phyloP scores from a whole-genome alignment of 768 basidiomycete genomes.

The Hygrocybe coccinea region DNA sequence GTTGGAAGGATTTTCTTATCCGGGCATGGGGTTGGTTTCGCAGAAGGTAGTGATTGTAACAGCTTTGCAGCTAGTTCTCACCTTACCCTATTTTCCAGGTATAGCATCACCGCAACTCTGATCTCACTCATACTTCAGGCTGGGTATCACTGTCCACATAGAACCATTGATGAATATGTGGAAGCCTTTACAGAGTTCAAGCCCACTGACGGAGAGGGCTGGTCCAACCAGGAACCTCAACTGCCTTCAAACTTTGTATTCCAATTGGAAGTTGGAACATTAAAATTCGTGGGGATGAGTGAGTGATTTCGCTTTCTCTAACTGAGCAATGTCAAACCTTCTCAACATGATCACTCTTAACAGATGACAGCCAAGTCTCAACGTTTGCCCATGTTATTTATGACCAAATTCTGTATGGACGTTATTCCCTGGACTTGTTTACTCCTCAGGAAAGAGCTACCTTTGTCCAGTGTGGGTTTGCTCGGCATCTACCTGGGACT shows the following conservation, averaged over 20 bases:
- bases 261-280: background rate
- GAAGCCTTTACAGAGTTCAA: constrained; percentile 2
- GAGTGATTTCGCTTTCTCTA: background rate
- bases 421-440: constrained; percentile 2
- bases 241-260: background rate
- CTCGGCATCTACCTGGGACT: constrained; percentile 6
- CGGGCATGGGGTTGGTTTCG: constrained; percentile 9
- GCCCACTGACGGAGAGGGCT: constrained; percentile 8
- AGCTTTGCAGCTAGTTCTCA: constrained; percentile 2
- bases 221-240: background rate
- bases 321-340: background rate
- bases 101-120: constrained; percentile 6
- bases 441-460: background rate
- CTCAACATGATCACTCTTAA: background rate
- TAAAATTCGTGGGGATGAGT: constrained; percentile 7
- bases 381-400: constrained; percentile 4
- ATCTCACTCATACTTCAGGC: constrained; percentile 5
- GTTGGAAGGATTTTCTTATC: constrained; percentile 5
- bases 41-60: constrained; percentile 3
- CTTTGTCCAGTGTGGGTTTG: constrained; percentile 1
- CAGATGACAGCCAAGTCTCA: background rate
- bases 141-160: constrained; percentile 6
- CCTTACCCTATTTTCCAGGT: constrained; percentile 1
- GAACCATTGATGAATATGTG: constrained; percentile 7
- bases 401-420: constrained; percentile 7